Percentiles rank a stretch among this genome's conserved stretches.
Evolutionary conservation across 192 early-diverging fungal species (phyloP).

Genomic region (Spizellomyces punctatus): DNA sequence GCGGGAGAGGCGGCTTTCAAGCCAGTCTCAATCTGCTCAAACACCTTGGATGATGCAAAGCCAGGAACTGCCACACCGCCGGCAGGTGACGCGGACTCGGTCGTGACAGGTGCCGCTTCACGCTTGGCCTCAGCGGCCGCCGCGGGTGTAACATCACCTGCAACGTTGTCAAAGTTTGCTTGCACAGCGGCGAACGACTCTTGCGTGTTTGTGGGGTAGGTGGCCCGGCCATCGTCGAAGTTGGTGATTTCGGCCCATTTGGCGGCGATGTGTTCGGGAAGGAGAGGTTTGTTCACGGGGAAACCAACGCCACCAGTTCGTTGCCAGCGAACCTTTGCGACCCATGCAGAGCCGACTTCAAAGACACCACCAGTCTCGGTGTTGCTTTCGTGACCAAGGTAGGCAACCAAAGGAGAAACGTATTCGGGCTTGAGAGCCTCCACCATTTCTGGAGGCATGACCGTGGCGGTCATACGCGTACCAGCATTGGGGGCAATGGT

Average conservation of each 20-base stretch:
- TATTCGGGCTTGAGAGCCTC: constrained; percentile 96
- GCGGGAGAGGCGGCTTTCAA: constrained; percentile 8
- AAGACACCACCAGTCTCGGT: constrained; percentile 71
- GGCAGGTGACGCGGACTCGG: background rate
- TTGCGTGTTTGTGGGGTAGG: constrained; percentile 76
- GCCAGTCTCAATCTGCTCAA: constrained; percentile 65
- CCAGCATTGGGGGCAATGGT: constrained; percentile 97
- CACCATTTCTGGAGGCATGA: constrained; percentile 94
- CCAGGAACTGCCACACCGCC: constrained; percentile 61
- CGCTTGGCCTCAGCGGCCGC: constrained; percentile 59
- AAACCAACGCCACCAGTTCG: constrained; percentile 92
- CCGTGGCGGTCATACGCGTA: constrained; percentile 95
- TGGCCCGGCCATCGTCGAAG: constrained; percentile 96
- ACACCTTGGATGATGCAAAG: constrained; percentile 75
- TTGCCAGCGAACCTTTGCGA: constrained; percentile 85
- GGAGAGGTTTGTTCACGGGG: constrained; percentile 76
- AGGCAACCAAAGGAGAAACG: constrained; percentile 92
- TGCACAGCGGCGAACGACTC: constrained; percentile 82
- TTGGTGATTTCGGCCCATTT: constrained; percentile 82
- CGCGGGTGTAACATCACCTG: constrained; percentile 33
- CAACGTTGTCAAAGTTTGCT: constrained; percentile 79
- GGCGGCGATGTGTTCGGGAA: constrained; percentile 81
- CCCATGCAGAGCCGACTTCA: constrained; percentile 64
- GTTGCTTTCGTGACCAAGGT: constrained; percentile 86
- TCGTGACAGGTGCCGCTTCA: background rate